A percentile compares a stretch with the other conserved stretches of the same genome.
phyloP scores from a whole-genome alignment of 2,329 filamentous ascomycete species.

The Ceratocystis eucalypticola region DNA sequence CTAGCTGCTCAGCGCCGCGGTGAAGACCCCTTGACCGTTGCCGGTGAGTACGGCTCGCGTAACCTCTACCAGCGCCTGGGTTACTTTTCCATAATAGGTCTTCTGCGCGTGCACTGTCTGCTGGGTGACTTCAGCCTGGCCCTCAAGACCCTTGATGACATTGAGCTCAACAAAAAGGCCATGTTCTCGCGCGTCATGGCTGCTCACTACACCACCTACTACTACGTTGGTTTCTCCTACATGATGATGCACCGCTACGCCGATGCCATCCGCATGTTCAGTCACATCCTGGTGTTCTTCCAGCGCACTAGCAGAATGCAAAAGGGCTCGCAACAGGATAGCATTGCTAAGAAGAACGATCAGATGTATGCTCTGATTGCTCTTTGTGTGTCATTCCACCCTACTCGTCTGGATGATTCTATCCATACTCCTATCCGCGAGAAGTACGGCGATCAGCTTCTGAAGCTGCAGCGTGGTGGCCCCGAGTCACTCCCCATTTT shows the following conservation, averaged over 20 bases:
- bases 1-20: slow-evolving; percentile 85
- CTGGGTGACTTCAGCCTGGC: slow-evolving; percentile 96
- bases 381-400: slow-evolving; percentile 97
- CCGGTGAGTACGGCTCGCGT: slow-evolving; percentile 88
- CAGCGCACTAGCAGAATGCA: slow-evolving; percentile 99
- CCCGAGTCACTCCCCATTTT: slow-evolving; percentile 92
- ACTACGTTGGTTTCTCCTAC: slow-evolving; percentile 99
- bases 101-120: slow-evolving; percentile 89
- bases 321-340: slow-evolving; percentile 96
- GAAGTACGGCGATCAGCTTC: slow-evolving; percentile 98
- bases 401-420: slow-evolving; percentile 92
- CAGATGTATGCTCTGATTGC: slow-evolving; percentile 99
- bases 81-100: slow-evolving; percentile 97
- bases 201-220: slow-evolving; percentile 98
- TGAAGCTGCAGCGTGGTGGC: slow-evolving; percentile 89
- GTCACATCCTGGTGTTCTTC: slow-evolving; percentile 98
- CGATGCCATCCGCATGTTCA: slow-evolving; percentile 99
- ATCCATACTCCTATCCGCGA: slow-evolving; percentile 96
- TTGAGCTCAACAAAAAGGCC: slow-evolving; percentile 99
- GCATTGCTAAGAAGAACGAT: slow-evolving; percentile 99
- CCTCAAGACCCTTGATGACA: slow-evolving; percentile 96
- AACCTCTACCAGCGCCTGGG: slow-evolving; percentile 96
- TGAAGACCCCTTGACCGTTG: slow-evolving; percentile 76
- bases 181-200: slow-evolving; percentile 99
- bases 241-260: slow-evolving; percentile 99